Evolutionary conservation across 2,329 filamentous ascomycete genomes (phyloP).

Genomic region (Sordariomycetes sp.): DNA sequence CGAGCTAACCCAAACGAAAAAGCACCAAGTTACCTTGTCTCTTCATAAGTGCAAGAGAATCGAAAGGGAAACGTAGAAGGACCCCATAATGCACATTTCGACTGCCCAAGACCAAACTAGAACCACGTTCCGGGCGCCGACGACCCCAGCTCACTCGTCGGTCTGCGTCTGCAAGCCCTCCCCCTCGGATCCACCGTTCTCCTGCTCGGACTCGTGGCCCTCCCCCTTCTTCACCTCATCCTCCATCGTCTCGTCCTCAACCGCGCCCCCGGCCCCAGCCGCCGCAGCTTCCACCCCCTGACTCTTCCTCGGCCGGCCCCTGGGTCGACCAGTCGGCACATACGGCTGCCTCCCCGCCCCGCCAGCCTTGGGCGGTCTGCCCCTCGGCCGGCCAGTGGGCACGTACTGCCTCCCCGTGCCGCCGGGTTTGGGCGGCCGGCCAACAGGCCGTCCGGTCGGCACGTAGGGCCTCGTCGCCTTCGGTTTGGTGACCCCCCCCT

Average conservation of each 20-base stretch:
- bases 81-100: not conserved
- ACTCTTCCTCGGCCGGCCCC: slow-evolving; percentile 16
- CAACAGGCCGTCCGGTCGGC: no score
- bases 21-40: not conserved
- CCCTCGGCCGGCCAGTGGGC: no score
- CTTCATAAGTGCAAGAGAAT: not conserved
- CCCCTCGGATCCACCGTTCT: slow-evolving; percentile 6
- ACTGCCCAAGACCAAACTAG: not conserved
- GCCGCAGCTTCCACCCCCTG: not conserved
- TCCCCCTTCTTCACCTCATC: not conserved
- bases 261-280: not conserved
- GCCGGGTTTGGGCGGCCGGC: no score
- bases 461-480: no score
- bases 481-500: slow-evolving; percentile 17
- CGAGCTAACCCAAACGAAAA: not conserved
- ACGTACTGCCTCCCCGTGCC: no score
- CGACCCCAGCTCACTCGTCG: not conserved
- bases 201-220: slow-evolving; percentile 11
- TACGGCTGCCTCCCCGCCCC: slow-evolving; percentile 22
- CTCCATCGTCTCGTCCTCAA: not conserved
- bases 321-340: slow-evolving; percentile 3
- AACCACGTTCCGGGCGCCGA: slow-evolving; percentile 1
- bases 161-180: slow-evolving; percentile 4
- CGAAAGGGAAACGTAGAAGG: not conserved
- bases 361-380: slow-evolving; percentile 8